These are phyloP conservation scores for Paralagenidium karlingii DNA, from an alignment of 352 stramenopile species.

Conservation along the genomic window DNA sequence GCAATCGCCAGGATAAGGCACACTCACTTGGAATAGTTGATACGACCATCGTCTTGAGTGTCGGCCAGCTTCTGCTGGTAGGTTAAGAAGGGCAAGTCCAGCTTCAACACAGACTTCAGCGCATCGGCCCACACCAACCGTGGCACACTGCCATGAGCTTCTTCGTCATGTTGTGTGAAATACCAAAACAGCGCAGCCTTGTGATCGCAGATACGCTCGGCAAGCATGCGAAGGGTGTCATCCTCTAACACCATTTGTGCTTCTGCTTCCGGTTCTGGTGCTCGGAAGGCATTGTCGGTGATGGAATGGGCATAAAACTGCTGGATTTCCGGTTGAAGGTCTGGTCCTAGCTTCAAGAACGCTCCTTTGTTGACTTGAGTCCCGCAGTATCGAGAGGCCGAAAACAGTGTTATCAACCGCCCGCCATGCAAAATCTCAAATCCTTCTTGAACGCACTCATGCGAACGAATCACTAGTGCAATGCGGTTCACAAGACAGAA, in stretches of 20 bases:
- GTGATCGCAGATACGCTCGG: slow-evolving; percentile 87
- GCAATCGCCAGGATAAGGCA: slow-evolving; percentile 2
- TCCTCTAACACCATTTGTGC: slow-evolving; percentile 77
- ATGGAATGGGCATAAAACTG: slow-evolving; percentile 84
- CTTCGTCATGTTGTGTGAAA: slow-evolving; percentile 88
- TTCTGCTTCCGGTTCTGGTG: slow-evolving; percentile 41
- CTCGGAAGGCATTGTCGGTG: slow-evolving; percentile 66
- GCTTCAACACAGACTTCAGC: slow-evolving; percentile 82
- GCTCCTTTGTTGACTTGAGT: slow-evolving; percentile 75
- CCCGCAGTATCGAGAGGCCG: slow-evolving; percentile 77
- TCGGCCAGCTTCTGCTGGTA: slow-evolving; percentile 84
- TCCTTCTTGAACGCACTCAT: slow-evolving; percentile 71
- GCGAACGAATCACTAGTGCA: slow-evolving; percentile 66
- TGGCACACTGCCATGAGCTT: slow-evolving; percentile 74
- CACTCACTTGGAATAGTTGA: slow-evolving; percentile 91
- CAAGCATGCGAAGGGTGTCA: slow-evolving; percentile 89
- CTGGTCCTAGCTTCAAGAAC: slow-evolving; percentile 64
- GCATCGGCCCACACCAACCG: slow-evolving; percentile 85
- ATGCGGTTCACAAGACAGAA: slow-evolving; percentile 80
- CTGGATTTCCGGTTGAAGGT: slow-evolving; percentile 70
- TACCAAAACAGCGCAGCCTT: slow-evolving; percentile 90
- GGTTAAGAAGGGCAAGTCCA: slow-evolving; percentile 85
- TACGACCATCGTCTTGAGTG: slow-evolving; percentile 62
- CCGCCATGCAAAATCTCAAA: slow-evolving; percentile 71
- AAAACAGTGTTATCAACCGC: slow-evolving; percentile 81